Evolutionary conservation across 176 grass and related monocot genomes (phyloP).

Genomic region (Olyra latifolia): DNA sequence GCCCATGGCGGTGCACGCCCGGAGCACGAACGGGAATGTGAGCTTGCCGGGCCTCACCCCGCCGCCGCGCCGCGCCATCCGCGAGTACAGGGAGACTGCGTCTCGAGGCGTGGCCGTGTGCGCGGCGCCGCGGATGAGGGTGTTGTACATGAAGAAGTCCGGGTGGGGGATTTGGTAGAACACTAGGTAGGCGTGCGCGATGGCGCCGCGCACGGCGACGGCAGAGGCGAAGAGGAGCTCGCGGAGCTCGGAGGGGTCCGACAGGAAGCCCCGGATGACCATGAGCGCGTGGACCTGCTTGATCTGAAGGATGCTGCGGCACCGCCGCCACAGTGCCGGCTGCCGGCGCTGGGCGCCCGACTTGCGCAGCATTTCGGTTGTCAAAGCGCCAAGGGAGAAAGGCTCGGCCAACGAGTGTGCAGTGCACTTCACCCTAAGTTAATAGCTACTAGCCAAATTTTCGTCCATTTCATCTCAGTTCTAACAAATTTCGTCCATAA

Average conservation of each 20-base stretch:
- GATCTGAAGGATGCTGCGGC: conserved; percentile 67
- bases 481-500: not conserved
- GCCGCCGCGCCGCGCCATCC: conserved; percentile 38
- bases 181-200: conserved; percentile 63
- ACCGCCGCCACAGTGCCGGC: conserved; percentile 60
- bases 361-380: conserved; percentile 65
- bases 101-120: conserved; percentile 50
- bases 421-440: not conserved
- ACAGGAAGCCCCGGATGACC: conserved; percentile 69
- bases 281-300: conserved; percentile 75
- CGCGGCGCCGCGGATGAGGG: conserved; percentile 71
- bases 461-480: not conserved
- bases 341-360: conserved; percentile 53
- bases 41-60: conserved; percentile 58
- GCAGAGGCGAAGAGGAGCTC: conserved; percentile 65
- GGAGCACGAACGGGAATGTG: conserved; percentile 88
- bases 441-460: not conserved
- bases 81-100: conserved; percentile 57
- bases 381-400: not conserved
- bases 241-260: conserved; percentile 59
- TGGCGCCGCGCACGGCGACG: conserved; percentile 49
- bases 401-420: not conserved
- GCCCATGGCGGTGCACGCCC: conserved; percentile 71
- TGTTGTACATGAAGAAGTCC: conserved; percentile 92
- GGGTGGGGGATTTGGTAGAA: conserved; percentile 75